These are phyloP conservation scores for Atractiella rhizophila DNA, from an alignment of 768 basidiomycete genomes.

Conservation along the genomic window DNA sequence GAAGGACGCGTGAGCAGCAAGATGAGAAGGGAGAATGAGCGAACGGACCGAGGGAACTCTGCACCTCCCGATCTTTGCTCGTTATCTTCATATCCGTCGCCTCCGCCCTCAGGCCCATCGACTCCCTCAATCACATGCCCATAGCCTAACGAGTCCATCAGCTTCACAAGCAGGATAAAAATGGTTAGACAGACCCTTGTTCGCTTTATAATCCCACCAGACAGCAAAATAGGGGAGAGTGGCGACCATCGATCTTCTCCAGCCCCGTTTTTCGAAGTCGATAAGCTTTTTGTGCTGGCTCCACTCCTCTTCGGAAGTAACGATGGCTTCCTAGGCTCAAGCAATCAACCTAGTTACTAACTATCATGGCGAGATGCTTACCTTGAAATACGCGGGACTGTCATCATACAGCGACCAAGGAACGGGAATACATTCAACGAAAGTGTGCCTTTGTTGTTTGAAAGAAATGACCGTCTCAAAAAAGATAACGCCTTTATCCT, in stretches of 20 bases:
- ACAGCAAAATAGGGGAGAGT: constrained; percentile 98
- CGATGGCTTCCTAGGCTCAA: constrained; percentile 52
- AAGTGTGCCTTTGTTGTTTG: constrained; percentile 70
- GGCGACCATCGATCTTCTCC: constrained; percentile 79
- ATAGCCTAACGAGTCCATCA: constrained; percentile 51
- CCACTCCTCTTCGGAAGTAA: constrained; percentile 86
- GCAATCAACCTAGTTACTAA: not conserved
- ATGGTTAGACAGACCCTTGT: not conserved
- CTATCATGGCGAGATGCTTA: constrained; percentile 18
- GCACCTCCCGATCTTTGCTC: constrained; percentile 78
- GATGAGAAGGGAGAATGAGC: not conserved
- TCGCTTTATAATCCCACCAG: constrained; percentile 86
- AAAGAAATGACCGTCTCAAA: constrained; percentile 76
- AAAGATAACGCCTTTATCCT: constrained; percentile 82
- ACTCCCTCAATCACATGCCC: constrained; percentile 94
- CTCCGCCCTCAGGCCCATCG: constrained; percentile 33
- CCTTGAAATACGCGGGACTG: constrained; percentile 81
- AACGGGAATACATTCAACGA: constrained; percentile 78
- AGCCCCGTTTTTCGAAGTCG: constrained; percentile 70
- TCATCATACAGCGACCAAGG: constrained; percentile 68
- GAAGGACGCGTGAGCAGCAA: not conserved
- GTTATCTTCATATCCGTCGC: constrained; percentile 39
- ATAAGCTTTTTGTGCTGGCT: constrained; percentile 94
- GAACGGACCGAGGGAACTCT: constrained; percentile 55
- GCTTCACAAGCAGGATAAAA: not conserved